These are phyloP conservation scores for Paracoccidioides lutzii DNA, from an alignment of 2,329 filamentous ascomycete species.

Conservation along the genomic window DNA sequence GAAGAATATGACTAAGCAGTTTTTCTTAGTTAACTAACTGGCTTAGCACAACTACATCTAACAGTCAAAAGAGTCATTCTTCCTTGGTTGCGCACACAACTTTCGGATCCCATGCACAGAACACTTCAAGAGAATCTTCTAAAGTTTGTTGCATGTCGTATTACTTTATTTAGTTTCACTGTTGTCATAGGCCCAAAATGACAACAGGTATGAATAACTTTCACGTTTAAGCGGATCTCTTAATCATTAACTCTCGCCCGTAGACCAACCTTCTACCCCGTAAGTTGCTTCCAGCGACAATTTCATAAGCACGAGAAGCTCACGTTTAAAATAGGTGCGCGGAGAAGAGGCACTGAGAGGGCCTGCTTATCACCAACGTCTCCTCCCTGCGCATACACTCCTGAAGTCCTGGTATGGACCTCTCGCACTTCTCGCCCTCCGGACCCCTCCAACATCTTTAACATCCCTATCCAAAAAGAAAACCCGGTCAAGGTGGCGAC, in stretches of 20 bases:
- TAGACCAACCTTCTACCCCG: constrained; percentile 92
- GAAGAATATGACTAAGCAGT: not conserved
- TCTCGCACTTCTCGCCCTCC: not conserved
- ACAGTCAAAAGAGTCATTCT: too few species aligned
- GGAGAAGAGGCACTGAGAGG: constrained; percentile 92
- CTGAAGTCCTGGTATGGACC: constrained; percentile 64
- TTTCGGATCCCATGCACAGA: not conserved
- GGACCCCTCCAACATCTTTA: not conserved
- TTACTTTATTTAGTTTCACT: not conserved
- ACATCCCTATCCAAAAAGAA: constrained; percentile 31
- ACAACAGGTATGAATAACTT: constrained; percentile 27
- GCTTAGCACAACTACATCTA: too few species aligned
- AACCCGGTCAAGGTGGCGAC: constrained; percentile 80
- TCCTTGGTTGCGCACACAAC: not conserved
- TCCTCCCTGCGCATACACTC: constrained; percentile 83
- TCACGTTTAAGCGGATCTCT: not conserved
- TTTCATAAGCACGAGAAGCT: constrained; percentile 16
- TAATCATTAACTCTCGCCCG: constrained; percentile 35
- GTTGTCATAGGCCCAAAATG: constrained; percentile 19
- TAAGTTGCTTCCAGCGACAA: constrained; percentile 26
- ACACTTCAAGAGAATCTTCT: too few species aligned
- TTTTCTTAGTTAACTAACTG: not conserved
- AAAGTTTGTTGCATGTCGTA: not conserved
- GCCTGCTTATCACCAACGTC: constrained; percentile 88
- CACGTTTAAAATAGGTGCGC: constrained; percentile 49